Conservation (phyloP, 2,329 filamentous ascomycete species). For the Epichloe festucae region DNA sequence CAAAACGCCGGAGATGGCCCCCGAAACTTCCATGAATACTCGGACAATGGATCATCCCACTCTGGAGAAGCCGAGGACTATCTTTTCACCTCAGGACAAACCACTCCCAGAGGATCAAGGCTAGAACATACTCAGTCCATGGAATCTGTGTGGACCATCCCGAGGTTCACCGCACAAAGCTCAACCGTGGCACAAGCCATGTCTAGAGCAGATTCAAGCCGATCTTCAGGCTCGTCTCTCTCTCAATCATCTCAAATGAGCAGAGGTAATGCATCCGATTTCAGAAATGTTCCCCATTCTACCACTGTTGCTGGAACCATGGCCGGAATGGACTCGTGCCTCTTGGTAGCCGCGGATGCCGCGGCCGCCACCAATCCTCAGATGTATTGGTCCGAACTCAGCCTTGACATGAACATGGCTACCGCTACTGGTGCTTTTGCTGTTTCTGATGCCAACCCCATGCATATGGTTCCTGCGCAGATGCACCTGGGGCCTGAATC, state of each 20-base stretch:
- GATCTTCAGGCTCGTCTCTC: constrained; percentile 30
- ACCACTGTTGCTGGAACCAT: constrained; percentile 23
- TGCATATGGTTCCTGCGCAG: constrained; percentile 44
- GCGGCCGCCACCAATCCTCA: constrained; percentile 30
- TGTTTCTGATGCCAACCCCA: constrained; percentile 27
- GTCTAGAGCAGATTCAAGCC: constrained; percentile 26
- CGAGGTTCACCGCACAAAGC: constrained; percentile 20
- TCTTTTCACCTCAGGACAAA: constrained; percentile 40
- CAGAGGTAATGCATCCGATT: constrained; percentile 34
- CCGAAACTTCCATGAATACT: constrained; percentile 45
- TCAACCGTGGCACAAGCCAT: constrained; percentile 24
- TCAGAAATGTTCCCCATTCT: constrained; percentile 27
- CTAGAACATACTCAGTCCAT: constrained; percentile 32
- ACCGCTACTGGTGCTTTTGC: constrained; percentile 30
- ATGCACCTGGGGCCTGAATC: constrained; percentile 41
- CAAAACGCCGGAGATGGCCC: constrained; percentile 42
- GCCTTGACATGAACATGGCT: constrained; percentile 30
- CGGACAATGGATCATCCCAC: constrained; percentile 35
- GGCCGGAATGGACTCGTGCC: constrained; percentile 37
- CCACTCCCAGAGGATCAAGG: constrained; percentile 36
- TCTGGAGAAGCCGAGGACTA: constrained; percentile 42
- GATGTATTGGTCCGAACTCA: constrained; percentile 37
- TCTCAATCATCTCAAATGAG: constrained; percentile 38
- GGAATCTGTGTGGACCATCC: constrained; percentile 36
- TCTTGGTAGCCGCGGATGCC: constrained; percentile 36